phyloP scores from a whole-genome alignment of 2,329 filamentous ascomycete species.

The Trichoderma koningii region DNA sequence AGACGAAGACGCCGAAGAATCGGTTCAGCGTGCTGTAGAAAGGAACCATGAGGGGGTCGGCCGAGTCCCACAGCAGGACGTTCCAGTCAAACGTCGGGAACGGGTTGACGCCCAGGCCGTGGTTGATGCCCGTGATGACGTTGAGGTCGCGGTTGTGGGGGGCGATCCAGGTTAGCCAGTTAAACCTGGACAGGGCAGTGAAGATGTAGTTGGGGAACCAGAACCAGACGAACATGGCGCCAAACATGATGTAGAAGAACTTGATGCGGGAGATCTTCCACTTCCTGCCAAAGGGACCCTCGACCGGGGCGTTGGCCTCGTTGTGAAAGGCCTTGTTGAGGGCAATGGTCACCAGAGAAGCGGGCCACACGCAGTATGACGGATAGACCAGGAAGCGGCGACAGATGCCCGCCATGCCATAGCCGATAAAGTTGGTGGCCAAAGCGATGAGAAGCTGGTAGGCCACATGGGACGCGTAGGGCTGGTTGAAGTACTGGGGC shows the following conservation, averaged over 20 bases:
- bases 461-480: slow-evolving; percentile 52
- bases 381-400: slow-evolving; percentile 59
- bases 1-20: slow-evolving; percentile 58
- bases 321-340: slow-evolving; percentile 57
- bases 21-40: slow-evolving; percentile 65
- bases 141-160: slow-evolving; percentile 48
- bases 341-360: slow-evolving; percentile 56
- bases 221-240: slow-evolving; percentile 59
- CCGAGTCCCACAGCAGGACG: slow-evolving; percentile 46
- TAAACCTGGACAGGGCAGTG: slow-evolving; percentile 54
- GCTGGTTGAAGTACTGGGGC: slow-evolving; percentile 57
- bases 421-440: slow-evolving; percentile 61
- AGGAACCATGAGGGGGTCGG: slow-evolving; percentile 52
- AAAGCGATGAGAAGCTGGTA: slow-evolving; percentile 60
- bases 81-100: slow-evolving; percentile 54
- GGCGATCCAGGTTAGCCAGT: slow-evolving; percentile 60
- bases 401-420: slow-evolving; percentile 58
- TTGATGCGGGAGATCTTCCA: slow-evolving; percentile 53
- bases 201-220: slow-evolving; percentile 61
- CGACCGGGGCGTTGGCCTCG: slow-evolving; percentile 44
- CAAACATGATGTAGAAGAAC: slow-evolving; percentile 55
- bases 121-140: slow-evolving; percentile 48
- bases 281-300: slow-evolving; percentile 47
- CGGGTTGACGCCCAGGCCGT: slow-evolving; percentile 50
- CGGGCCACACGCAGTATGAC: slow-evolving; percentile 60